Evolutionary conservation across 108 stramenopile genomes (phyloP), one percentile per base, ranked within the genome.

Genomic region (Asterionellopsis glacialis): DNA sequence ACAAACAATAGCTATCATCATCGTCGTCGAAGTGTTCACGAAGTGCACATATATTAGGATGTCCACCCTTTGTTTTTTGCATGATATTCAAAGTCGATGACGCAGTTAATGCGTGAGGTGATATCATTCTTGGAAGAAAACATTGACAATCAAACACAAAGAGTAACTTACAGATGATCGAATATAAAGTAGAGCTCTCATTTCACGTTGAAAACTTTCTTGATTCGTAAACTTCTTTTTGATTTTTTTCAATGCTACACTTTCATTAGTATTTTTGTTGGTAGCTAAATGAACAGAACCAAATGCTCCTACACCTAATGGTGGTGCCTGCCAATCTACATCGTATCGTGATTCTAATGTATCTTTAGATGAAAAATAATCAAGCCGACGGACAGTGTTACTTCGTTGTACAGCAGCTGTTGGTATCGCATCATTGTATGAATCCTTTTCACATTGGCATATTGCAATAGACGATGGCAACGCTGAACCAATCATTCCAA

Each of bases 41-140:
- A 52, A 94, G 57, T 2, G 72, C 70, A 47, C 81, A 82, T 18
- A 94, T 76, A 61, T 91, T 79, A n/a, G 93, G 93, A 84, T 94
- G 93, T 26, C 84, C 85, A 52, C 89, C 89, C 64, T 67, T 1
- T 69, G 61, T n/a, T n/a, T n/a, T n/a, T n/a, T n/a, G n/a, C n/a
- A n/a, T n/a, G n/a, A n/a, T n/a, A n/a, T n/a, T n/a, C n/a, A n/a
- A n/a, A n/a, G n/a, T n/a, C n/a, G n/a, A n/a, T n/a, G n/a, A n/a
- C n/a, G n/a, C n/a, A n/a, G n/a, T n/a, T n/a, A n/a, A n/a, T n/a
- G n/a, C n/a, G n/a, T n/a, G n/a, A n/a, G n/a, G n/a, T n/a, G n/a
- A n/a, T n/a, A n/a, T n/a, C n/a, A n/a, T n/a, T n/a, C n/a, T n/a
- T n/a, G n/a, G n/a, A n/a, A n/a, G n/a, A n/a, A n/a, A n/a, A n/a